Base-by-base conservation (phyloP, 2,329 filamentous ascomycete species). In the Chrysoporthe cubensis region DNA sequence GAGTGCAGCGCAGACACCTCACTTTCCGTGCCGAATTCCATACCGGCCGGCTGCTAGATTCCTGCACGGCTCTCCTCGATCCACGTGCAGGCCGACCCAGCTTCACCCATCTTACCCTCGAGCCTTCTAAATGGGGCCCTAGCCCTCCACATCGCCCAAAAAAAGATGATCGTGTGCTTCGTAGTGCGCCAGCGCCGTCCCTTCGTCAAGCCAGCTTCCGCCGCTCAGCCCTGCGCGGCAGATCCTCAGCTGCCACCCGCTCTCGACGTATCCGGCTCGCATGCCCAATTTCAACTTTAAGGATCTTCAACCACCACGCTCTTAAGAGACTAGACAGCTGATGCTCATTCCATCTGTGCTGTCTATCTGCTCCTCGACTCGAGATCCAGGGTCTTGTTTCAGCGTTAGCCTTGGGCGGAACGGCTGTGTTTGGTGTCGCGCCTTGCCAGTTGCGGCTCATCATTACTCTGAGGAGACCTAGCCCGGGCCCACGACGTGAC, bases 171-270 rank as follows among this genome's bases (percentile, higher is more conserved):
- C 50, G 26, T 54, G 48, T 52, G 50, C 50, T 54, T 54, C 4
- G 26, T 54, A 32, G 50, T 54, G 50, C 50, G 50, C 32, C 26
- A 54, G 50, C 26, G 26, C 50, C 48, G 48, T 52, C n/a, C 48
- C 48, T 13, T 13, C 50, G 50, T 26, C 50, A 54, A 13, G 26
- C 50, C 50, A 21, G 26, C 7, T 21, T 32, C 4, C 32, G 18
- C 8, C 21, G 18, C 46, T 54, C 26, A 32, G 21, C 48, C 48
- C 48, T 52, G n/a, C 9, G n/a, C 48, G 48, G 50, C 16, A 48
- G 46, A 14, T 14, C 26, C 9, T 40, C 37, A 40, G 37, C 37
- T 40, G 9, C 37, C 37, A 40, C 37, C 37, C 26, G 26, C 26
- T 26, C 5, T 40, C 37, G 9, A 9, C 37, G 5, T 40, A 40